phyloP scores from a whole-genome alignment of 768 basidiomycete genomes.

The Artomyces pyxidatus region DNA sequence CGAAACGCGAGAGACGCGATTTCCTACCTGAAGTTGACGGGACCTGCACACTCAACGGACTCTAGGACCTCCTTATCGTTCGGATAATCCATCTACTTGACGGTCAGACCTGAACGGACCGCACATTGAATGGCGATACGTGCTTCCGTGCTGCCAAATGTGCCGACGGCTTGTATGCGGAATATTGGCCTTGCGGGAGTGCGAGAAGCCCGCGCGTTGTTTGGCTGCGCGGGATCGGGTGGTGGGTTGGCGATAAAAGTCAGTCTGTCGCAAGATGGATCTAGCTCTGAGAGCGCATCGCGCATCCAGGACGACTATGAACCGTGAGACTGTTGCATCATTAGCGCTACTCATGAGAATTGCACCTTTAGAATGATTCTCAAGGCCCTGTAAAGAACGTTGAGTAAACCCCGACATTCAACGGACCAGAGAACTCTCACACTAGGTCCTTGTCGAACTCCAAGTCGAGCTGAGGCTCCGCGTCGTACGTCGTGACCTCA shows the following conservation, averaged over 20 bases:
- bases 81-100: conserved; percentile 84
- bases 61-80: conserved; percentile 89
- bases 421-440: conserved; percentile 33
- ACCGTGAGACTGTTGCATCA: not conserved
- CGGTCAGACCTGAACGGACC: no score
- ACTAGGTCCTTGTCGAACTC: conserved; percentile 63
- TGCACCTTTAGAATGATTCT: conserved; percentile 81
- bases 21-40: conserved; percentile 65
- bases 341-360: not conserved
- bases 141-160: conserved; percentile 83
- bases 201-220: conserved; percentile 17
- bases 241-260: conserved; percentile 76
- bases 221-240: conserved; percentile 17
- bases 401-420: no score
- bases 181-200: conserved; percentile 51
- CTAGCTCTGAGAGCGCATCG: conserved; percentile 86
- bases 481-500: conserved; percentile 78
- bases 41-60: conserved; percentile 70
- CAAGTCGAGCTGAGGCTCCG: conserved; percentile 75
- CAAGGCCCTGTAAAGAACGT: conserved; percentile 40
- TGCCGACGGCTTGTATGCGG: conserved; percentile 72
- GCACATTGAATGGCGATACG: not conserved
- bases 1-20: not conserved
- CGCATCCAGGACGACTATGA: conserved; percentile 82
- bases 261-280: conserved; percentile 79